Base-by-base conservation (phyloP, 2,329 filamentous ascomycete genomes). In the Cladosporium oxysporum region DNA sequence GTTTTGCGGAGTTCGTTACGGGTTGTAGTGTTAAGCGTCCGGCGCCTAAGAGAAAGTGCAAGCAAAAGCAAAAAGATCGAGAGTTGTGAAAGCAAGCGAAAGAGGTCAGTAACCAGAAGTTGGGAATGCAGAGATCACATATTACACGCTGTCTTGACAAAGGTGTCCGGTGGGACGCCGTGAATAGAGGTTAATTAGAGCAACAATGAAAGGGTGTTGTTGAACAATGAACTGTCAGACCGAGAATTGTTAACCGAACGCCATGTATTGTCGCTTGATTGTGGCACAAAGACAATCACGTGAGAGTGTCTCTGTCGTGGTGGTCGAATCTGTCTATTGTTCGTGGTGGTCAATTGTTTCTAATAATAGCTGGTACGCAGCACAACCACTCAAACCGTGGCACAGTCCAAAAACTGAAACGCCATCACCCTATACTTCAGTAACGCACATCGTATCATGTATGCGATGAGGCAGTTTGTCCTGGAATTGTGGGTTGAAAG, bases 311-410 rank as follows among this genome's bases (percentile, higher is more conserved):
- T 53, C 21, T 33, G 6, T 55, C 28, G 16, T 3, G 28, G 29
- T 5, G 12, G 29, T 29, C 31, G n/a, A n/a, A 29, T 21, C 31
- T 33, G 52, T 18, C 28, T 55, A 55, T 55, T 55, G 52, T 55
- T 55, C 29, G 29, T 31, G 52, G 29, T 55, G 52, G 52, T 55
- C 52, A 55, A 55, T 55, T 21, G 52, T 55, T 55, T 16, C 52
- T 55, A 28, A 41, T 28, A 47, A 12, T 41, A 44, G 57, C 33
- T 47, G 35, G 21, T 33, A 33, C 18, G 33, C 23, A 59, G 23
- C 14, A 28, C 26, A 31, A 55, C 52, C 12, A 55, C 6, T 4
- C 31, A 33, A 8, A n/a, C 18, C 8, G 10, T 33, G 5, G 11
- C 6, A 31, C 18, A 55, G 52, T 55, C 7, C 18, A 21, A 10